Base-by-base conservation (phyloP, 2,329 filamentous ascomycete genomes). In the Talaromyces islandicus region DNA sequence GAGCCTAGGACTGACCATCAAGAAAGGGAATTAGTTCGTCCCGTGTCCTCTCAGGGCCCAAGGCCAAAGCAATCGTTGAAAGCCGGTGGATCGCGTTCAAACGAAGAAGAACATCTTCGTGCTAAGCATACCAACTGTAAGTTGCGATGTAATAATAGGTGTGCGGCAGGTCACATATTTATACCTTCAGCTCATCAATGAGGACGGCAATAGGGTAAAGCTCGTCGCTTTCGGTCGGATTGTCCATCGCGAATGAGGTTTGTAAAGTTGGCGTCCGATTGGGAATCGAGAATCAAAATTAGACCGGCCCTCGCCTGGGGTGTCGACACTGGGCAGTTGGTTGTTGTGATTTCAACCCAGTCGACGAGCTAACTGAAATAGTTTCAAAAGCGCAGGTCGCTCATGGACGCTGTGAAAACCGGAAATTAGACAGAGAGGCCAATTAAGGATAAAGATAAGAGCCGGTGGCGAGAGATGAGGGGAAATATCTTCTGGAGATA, bases 141-240 rank as follows among this genome's bases (percentile, higher is more conserved):
- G 67, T 72, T 60, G 63, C 24, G 58, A 56, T 52, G 30, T 55
- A 60, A 54, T 56, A 53, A 54, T 55, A 32, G 52, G 27, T 48
- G 55, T 54, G 58, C 12, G 24, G n/a, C 43, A 35, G 24, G n/a
- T 54, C 30, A 55, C 54, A 32, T 64, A 62, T 67, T 71, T 78
- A 71, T 85, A 96, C 92, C 91, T 97, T 99, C 73, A 99, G 85
- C 86, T 99, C 94, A 79, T 99, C 94, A 80, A 99, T 99, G 79
- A 99, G 88, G 69, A 99, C 94, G 74, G 95, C 94, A 83, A 99
- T 99, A 77, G 94, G 94, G 80, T 97, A 99, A 73, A 99, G 92
- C 88, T 97, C 95, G 81, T 99, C 94, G 78, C 89, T 95, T 82
- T 93, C 87, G 80, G 88, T 90, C 77, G 88, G 85, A 80, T 88